These are phyloP conservation scores for Wilcoxina mikolae DNA, from an alignment of 495 filamentous ascomycete species.

Conservation along the genomic window DNA sequence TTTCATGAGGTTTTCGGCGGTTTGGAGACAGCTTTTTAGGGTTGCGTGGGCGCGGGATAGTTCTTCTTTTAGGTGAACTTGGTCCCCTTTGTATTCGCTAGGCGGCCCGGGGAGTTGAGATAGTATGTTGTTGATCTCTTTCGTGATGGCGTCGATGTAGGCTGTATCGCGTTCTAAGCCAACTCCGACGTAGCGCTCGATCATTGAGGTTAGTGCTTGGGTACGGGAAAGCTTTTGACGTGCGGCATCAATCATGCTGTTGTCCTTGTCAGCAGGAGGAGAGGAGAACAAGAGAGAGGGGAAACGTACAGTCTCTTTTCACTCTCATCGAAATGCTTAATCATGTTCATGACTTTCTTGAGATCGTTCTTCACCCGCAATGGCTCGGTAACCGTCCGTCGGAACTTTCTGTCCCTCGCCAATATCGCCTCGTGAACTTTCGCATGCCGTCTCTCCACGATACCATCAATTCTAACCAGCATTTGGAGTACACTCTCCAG, in stretches of 20 bases:
- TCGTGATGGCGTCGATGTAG: conserved; percentile 24
- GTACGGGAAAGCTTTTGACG: conserved; percentile 20
- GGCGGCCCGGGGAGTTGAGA: conserved; percentile 10
- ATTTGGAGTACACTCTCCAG: conserved; percentile 23
- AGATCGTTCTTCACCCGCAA: conserved; percentile 29
- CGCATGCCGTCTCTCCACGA: conserved; percentile 28
- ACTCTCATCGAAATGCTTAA: conserved; percentile 32
- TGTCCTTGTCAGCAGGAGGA: conserved; percentile 4
- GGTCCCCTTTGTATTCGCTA: neutral
- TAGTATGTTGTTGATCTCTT: conserved; percentile 17
- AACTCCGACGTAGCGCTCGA: conserved; percentile 27
- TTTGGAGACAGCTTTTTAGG: conserved; percentile 16
- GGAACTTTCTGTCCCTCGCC: conserved; percentile 30
- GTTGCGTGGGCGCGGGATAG: conserved; percentile 18
- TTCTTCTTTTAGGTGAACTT: conserved; percentile 11
- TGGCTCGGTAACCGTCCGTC: conserved; percentile 30
- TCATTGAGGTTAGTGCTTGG: conserved; percentile 17
- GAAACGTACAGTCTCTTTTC: conserved; percentile 27
- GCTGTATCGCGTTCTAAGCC: conserved; percentile 27
- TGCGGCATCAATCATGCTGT: conserved; percentile 12
- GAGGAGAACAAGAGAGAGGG: neutral
- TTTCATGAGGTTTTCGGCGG: conserved; percentile 24
- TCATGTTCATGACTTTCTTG: conserved; percentile 31
- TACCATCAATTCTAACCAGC: conserved; percentile 20
- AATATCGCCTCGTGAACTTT: conserved; percentile 27